Base-by-base conservation (phyloP, 495 filamentous ascomycete species). In the Annulohypoxylon nitens region DNA sequence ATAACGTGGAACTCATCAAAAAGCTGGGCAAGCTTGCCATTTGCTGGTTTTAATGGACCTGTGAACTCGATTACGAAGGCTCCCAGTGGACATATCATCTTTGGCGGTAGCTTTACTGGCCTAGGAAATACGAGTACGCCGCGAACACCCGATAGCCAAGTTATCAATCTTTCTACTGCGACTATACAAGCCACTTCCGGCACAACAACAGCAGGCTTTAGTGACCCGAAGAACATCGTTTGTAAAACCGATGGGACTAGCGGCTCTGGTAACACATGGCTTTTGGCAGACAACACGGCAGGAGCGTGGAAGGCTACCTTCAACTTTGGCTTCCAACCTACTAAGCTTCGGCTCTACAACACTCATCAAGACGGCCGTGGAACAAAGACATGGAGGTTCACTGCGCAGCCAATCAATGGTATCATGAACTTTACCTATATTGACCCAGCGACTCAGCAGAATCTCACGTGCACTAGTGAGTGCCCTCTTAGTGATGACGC, bases 391-490 rank as follows among this genome's bases (percentile, higher is more conserved):
- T 99, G 93, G 83, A 88, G 93, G 39, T 94, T 93, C 76, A 92
- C 92, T 33, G 90, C 92, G 18, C 80, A 94, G 34, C 93, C 94
- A 4, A 89, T 94, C 74, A 90, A 91, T 75, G 97, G 97, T 36
- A 97, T 98, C 77, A 93, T 98, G 92, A 98, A 98, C 79, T 86
- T 99, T 71, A 97, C 94, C 41, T 98, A 94, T 71, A 91, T 88
- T 51, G 93, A 97, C 77, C 89, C 92, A 0, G 85, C 81, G 1
- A 91, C 91, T 0, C 87, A 88, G 1, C 81, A 88, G 36, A 88
- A 90, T 47, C 82, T 82, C 33, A 87, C 83, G 54, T 99, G 96
- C 80, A 93, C 94, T 39, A 88, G 87, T 57, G 83, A 86, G 69
- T 99, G 96, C 70, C 91, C 93, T 7, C 87, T 99, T 62, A 92